Conservation (phyloP, 129 eudicot species). For the Gnaphalium uliginosum region DNA sequence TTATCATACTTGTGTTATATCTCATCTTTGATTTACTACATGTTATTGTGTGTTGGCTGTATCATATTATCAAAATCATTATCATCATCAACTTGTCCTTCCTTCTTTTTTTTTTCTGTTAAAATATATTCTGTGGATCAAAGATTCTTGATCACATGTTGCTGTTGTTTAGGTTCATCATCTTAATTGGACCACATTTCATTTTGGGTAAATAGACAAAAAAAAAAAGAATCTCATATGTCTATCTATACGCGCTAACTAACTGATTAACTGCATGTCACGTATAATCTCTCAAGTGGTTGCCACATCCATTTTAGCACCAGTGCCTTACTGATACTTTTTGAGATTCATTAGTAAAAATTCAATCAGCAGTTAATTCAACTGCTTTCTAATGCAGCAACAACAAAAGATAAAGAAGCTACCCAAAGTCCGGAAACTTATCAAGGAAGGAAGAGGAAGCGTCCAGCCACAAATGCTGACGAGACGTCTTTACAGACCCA, state of each 20-base stretch:
- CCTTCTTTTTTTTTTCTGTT: background rate
- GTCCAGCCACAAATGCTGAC: constrained; percentile 32
- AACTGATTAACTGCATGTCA: background rate
- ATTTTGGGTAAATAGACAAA: background rate
- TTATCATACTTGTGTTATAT: background rate
- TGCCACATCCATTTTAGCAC: constrained; percentile 2
- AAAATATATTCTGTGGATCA: background rate
- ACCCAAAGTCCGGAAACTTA: constrained; percentile 31
- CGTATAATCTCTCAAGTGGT: constrained; percentile 14
- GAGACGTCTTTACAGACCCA: constrained; percentile 43
- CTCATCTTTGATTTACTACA: background rate
- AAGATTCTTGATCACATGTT: background rate
- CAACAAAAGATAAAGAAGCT: constrained; percentile 34
- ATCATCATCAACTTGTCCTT: background rate
- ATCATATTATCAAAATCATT: background rate
- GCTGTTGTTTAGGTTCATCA: constrained; percentile 6
- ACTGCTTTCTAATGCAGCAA: constrained; percentile 9
- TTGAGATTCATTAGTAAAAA: background rate
- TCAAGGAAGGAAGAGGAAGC: constrained; percentile 60
- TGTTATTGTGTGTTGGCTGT: background rate
- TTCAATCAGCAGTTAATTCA: background rate
- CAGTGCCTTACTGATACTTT: background rate
- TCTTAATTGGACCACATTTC: constrained; percentile 14
- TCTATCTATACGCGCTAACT: background rate
- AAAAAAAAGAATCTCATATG: background rate